Base-by-base conservation (phyloP, 495 filamentous ascomycete species). In the Sordaria brevicollis region DNA sequence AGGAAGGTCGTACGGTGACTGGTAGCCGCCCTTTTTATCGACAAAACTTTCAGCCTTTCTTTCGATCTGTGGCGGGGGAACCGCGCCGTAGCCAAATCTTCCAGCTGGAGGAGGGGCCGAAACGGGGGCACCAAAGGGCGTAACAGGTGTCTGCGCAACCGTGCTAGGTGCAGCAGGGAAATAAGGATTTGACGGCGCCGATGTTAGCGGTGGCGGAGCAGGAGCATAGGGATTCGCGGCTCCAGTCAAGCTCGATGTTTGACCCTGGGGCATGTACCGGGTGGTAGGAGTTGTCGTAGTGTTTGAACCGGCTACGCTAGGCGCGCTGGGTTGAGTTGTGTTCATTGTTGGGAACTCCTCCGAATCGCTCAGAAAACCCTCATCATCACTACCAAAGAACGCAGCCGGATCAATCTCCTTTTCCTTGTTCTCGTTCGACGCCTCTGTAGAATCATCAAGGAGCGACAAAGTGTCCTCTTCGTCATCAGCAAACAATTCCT, bases 1-100 rank as follows among this genome's bases (percentile, higher is more conserved):
- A 3, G 95, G 95, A 4, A 99, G 86, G 79, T 99, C 95, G 73
- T 97, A 99, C 4, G 95, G 95, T 31, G 93, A 97, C 35, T 88
- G 86, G 76, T 98, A 99, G 10, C 94, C 94, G 49, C 93, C 89
- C 78, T 96, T 98, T 72, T 93, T 94, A 75, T 93, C 90, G 5
- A 87, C 91, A 78, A 96, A 99, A 76, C 94, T 97, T 71, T 91
- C 83, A 0, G 89, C 86, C 72, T 86, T 91, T 72, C 74, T 85
- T 75, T 78, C 79, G 76, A 74, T 74, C 71, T 72, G 82, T 62
- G 68, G 83, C 3, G 78, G 74, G 21, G 81, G 79, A n/a, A 78
- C 79, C 25, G 77, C 69, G 3, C 76, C 79, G 76, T 82, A 85
- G 15, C 81, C 80, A 68, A 80, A 74, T 73, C 79, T 69, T 65